A percentile compares a stretch with the other conserved stretches of the same genome.
Conservation (phyloP, 495 filamentous ascomycete species). For the Cercophora scortea region DNA sequence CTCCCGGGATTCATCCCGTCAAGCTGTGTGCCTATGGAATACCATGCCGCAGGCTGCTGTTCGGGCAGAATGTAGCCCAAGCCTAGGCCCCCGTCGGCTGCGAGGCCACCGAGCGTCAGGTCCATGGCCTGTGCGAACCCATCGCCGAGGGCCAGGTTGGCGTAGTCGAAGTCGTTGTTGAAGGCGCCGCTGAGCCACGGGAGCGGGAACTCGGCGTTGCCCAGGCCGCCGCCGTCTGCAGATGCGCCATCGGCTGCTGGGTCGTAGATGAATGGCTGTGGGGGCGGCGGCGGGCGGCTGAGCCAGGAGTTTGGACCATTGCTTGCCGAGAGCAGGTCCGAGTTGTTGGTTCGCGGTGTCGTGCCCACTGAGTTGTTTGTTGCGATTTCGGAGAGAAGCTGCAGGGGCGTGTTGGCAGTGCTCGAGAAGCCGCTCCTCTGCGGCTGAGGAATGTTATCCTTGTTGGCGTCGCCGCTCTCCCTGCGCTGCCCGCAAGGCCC, state of each 20-base stretch:
- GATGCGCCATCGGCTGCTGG: background rate
- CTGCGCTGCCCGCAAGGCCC: too few species aligned
- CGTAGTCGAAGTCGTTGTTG: slow-evolving; percentile 29
- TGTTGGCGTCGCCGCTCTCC: too few species aligned
- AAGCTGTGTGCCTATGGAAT: too few species aligned
- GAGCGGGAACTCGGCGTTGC: slow-evolving; percentile 5
- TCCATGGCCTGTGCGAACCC: slow-evolving; percentile 45
- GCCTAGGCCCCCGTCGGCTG: slow-evolving; percentile 10
- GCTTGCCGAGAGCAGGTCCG: slow-evolving; percentile 2
- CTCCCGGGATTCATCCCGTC: background rate
- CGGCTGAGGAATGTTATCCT: background rate
- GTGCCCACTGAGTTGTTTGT: slow-evolving; percentile 40
- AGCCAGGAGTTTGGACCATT: slow-evolving; percentile 1
- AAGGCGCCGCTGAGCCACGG: slow-evolving; percentile 26
- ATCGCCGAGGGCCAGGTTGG: slow-evolving; percentile 22
- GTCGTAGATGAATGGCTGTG: slow-evolving; percentile 3
- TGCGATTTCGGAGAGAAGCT: slow-evolving; percentile 62
- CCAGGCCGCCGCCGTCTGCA: background rate
- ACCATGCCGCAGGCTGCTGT: too few species aligned
- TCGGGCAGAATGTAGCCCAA: slow-evolving; percentile 2
- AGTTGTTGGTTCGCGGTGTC: background rate
- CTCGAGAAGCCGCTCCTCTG: slow-evolving; percentile 15
- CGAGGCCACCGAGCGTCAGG: slow-evolving; percentile 37
- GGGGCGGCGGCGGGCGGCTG: background rate
- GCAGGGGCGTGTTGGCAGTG: slow-evolving; percentile 47